These are phyloP conservation scores for Pelargonium australe DNA, from an alignment of 441 rosid genomes.

Conservation along the genomic window DNA sequence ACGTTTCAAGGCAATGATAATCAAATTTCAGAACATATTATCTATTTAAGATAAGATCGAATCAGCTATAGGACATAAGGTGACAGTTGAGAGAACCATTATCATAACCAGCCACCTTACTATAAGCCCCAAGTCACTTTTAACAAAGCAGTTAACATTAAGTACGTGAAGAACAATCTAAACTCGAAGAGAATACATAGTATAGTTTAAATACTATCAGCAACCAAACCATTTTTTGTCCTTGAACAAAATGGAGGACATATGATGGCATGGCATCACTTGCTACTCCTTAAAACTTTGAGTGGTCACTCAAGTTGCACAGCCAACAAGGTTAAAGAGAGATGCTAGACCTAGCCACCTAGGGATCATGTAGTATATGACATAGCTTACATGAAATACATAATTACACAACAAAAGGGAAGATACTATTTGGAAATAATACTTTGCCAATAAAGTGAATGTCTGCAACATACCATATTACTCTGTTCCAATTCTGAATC, in stretches of 20 bases:
- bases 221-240: background rate
- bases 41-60: background rate
- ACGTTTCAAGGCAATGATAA: background rate
- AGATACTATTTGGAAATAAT: slow-evolving; percentile 11
- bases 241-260: background rate
- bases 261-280: background rate
- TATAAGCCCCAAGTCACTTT: background rate
- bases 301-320: background rate
- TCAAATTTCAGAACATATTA: background rate
- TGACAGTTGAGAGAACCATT: background rate
- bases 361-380: background rate
- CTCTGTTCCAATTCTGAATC: slow-evolving; percentile 53
- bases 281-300: background rate
- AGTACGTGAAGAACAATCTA: background rate
- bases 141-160: background rate
- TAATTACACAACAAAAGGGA: slow-evolving; percentile 8
- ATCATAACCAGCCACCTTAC: background rate
- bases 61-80: background rate
- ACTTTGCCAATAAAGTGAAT: slow-evolving; percentile 13
- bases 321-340: background rate
- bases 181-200: background rate
- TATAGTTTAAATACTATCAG: background rate
- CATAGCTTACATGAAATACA: slow-evolving; percentile 6
- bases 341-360: background rate
- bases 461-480: slow-evolving; percentile 49